phyloP scores from a whole-genome alignment of 495 filamentous ascomycete genomes.

The Xylaria flabelliformis region DNA sequence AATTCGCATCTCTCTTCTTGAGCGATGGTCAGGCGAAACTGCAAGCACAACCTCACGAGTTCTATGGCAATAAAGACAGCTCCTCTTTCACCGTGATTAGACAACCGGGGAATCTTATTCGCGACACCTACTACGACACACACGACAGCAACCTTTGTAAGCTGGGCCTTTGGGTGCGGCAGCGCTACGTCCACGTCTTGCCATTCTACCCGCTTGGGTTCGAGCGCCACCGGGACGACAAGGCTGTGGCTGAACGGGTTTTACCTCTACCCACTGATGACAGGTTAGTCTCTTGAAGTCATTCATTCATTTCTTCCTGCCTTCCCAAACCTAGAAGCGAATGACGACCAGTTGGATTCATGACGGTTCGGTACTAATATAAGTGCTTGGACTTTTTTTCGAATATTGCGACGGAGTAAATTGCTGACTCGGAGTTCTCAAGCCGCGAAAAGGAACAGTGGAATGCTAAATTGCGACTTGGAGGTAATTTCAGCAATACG shows the following conservation, averaged over 20 bases:
- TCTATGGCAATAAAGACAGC: neutral
- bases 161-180: conserved; percentile 32
- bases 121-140: conserved; percentile 34
- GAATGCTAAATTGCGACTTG: conserved; percentile 32
- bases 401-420: no score
- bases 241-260: neutral
- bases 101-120: conserved; percentile 23
- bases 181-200: conserved; percentile 11
- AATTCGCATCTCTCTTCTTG: conserved; percentile 24
- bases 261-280: neutral
- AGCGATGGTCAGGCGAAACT: neutral
- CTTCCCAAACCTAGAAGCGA: neutral
- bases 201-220: neutral
- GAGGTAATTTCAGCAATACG: conserved; percentile 28
- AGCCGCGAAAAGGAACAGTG: conserved; percentile 11
- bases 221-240: neutral
- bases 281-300: neutral
- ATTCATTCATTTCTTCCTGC: neutral
- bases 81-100: conserved; percentile 5
- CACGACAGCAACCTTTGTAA: conserved; percentile 22
- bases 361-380: neutral
- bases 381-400: neutral
- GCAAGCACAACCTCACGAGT: neutral
- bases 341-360: neutral
- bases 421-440: neutral